Percentiles rank a stretch among this genome's conserved stretches.
These are phyloP conservation scores for Clarireedia homoeocarpa DNA, from an alignment of 2,329 filamentous ascomycete species.

Conservation along the genomic window DNA sequence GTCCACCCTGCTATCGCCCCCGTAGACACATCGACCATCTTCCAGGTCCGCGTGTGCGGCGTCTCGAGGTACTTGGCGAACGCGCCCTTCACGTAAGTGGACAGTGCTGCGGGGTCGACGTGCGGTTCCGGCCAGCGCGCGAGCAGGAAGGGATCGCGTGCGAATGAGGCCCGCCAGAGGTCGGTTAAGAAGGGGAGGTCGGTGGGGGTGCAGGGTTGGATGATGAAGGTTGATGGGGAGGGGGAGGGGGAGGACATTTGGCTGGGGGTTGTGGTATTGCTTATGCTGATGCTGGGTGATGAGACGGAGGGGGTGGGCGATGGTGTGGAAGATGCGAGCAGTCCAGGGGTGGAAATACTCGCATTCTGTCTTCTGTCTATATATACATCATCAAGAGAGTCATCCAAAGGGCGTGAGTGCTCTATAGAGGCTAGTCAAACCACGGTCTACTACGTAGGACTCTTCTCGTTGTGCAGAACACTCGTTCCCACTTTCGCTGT, in stretches of 20 bases:
- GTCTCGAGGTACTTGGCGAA: slow-evolving; percentile 26
- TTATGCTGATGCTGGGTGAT: not conserved
- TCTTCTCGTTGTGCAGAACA: too few species aligned
- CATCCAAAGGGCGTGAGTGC: too few species aligned
- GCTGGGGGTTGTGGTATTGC: not conserved
- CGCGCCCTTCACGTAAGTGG: slow-evolving; percentile 27
- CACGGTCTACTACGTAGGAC: too few species aligned
- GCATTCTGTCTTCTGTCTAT: too few species aligned
- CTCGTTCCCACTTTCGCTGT: too few species aligned
- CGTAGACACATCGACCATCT: slow-evolving; percentile 26
- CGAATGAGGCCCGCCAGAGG: slow-evolving; percentile 28
- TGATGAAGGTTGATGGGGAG: slow-evolving; percentile 6
- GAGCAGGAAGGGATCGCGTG: slow-evolving; percentile 24
- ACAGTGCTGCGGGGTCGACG: slow-evolving; percentile 10
- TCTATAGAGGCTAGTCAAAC: too few species aligned
- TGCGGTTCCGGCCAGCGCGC: slow-evolving; percentile 14
- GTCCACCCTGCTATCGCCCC: slow-evolving; percentile 29
- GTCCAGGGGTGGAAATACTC: not conserved
- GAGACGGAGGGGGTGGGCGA: not conserved
- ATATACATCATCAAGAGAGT: too few species aligned
- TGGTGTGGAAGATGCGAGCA: not conserved
- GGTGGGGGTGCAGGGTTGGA: slow-evolving; percentile 17
- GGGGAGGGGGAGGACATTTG: not conserved
- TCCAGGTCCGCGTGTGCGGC: slow-evolving; percentile 28
- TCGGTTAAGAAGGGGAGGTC: slow-evolving; percentile 27